Evolutionary conservation across 768 basidiomycete species (phyloP).

Genomic region (Suillus discolor): DNA sequence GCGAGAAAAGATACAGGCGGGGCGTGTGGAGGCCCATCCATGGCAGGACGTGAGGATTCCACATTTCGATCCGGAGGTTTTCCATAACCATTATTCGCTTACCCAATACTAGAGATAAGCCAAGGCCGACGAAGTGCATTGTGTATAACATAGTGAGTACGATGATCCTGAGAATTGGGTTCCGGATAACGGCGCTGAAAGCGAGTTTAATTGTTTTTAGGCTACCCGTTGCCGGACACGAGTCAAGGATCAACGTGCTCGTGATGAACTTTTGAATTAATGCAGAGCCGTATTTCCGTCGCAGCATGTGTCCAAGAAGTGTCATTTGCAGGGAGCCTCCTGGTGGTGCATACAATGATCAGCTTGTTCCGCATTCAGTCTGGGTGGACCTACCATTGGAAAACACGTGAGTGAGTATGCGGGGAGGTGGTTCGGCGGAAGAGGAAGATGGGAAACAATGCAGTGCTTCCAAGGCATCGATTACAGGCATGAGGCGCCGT

Average conservation of each 20-base stretch:
- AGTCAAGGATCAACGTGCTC: constrained; percentile 26
- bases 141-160: constrained; percentile 18
- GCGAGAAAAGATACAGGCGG: constrained; percentile 39
- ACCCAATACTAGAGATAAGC: constrained; percentile 19
- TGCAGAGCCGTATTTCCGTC: constrained; percentile 19
- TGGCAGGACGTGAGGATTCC: constrained; percentile 30
- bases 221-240: constrained; percentile 18
- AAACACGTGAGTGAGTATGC: constrained; percentile 30
- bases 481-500: constrained; percentile 22
- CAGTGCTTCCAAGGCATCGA: constrained; percentile 25
- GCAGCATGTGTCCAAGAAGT: constrained; percentile 20
- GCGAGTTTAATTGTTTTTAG: constrained; percentile 24
- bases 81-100: constrained; percentile 12
- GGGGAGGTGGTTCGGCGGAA: constrained; percentile 14
- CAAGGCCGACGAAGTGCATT: constrained; percentile 16
- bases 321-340: constrained; percentile 27
- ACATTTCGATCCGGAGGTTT: constrained; percentile 16
- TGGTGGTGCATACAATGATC: constrained; percentile 9
- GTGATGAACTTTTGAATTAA: constrained; percentile 8
- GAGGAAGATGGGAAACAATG: constrained; percentile 20
- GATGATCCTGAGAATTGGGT: constrained; percentile 20
- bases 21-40: constrained; percentile 35
- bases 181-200: constrained; percentile 23
- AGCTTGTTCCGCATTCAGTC: neutral
- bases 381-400: constrained; percentile 28